Evolutionary conservation across 345 rosid genomes (phyloP).

Genomic region (Excoecaria cochinchinensis): DNA sequence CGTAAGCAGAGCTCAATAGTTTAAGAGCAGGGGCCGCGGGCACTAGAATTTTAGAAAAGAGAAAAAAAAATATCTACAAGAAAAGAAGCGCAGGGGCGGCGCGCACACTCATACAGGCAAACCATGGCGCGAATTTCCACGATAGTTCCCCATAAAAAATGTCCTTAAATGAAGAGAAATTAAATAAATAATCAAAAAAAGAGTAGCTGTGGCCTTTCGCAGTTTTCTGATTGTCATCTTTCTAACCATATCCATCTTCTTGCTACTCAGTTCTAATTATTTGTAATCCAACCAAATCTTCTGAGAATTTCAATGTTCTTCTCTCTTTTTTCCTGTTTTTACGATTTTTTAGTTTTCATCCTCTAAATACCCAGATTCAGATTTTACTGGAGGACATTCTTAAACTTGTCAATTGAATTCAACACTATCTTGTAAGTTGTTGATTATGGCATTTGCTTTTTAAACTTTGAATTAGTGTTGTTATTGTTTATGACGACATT

Average conservation of each 20-base stretch:
- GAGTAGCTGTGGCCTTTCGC: conserved; percentile 27
- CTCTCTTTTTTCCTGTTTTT: background rate
- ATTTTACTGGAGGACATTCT: background rate
- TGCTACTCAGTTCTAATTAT: background rate
- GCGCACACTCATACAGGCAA: background rate
- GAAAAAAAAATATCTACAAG: background rate
- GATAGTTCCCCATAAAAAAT: conserved; percentile 13
- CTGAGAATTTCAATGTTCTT: background rate
- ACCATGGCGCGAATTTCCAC: conserved; percentile 49
- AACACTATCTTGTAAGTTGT: conserved; percentile 5
- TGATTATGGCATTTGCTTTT: background rate
- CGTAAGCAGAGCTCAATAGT: too few species aligned
- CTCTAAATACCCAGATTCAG: conserved; percentile 9
- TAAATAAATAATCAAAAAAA: too few species aligned
- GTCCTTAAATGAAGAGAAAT: background rate
- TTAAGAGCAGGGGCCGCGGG: too few species aligned
- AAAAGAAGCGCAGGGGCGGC: conserved; percentile 26
- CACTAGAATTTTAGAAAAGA: too few species aligned
- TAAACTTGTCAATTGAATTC: background rate
- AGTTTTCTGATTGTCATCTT: background rate
- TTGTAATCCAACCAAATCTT: background rate
- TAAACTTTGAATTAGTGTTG: background rate
- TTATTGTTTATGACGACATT: background rate
- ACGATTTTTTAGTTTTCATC: background rate
- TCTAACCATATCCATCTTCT: background rate